Percentiles rank a stretch among this genome's conserved stretches.
Conservation (phyloP, 2,329 filamentous ascomycete genomes). For the Aureobasidium subglaciale region DNA sequence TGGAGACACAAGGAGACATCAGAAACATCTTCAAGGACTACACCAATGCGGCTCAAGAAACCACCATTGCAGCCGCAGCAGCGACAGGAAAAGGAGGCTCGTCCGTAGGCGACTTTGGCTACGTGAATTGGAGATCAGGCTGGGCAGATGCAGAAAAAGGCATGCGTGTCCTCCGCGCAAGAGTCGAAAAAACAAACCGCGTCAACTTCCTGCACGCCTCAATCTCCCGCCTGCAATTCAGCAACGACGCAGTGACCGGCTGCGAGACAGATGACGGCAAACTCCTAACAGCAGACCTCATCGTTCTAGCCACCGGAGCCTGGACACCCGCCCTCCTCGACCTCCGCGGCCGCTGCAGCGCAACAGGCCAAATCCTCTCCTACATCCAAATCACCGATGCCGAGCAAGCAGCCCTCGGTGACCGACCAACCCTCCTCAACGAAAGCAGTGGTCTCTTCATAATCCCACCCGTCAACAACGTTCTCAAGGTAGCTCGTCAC, state of each 20-base stretch:
- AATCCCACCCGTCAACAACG: conserved; percentile 53
- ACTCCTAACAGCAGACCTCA: conserved; percentile 58
- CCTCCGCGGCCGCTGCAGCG: conserved; percentile 65
- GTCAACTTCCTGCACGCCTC: conserved; percentile 46
- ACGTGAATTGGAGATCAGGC: conserved; percentile 65
- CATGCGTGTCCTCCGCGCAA: conserved; percentile 56
- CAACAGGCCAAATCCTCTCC: conserved; percentile 74
- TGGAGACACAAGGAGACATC: conserved; percentile 34
- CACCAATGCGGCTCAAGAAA: neutral
- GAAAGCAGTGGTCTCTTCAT: conserved; percentile 65
- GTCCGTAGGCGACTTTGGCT: conserved; percentile 41
- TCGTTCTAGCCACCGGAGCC: conserved; percentile 76
- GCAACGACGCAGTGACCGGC: conserved; percentile 43
- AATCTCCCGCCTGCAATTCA: conserved; percentile 36
- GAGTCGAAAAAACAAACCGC: conserved; percentile 48
- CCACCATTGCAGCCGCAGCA: neutral
- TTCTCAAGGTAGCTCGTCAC: conserved; percentile 45
- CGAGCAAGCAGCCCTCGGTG: conserved; percentile 59
- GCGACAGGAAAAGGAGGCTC: conserved; percentile 27
- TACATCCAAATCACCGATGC: conserved; percentile 67
- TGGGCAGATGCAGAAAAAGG: conserved; percentile 72
- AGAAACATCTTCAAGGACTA: conserved; percentile 30
- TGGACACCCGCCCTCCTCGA: conserved; percentile 78
- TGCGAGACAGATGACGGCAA: conserved; percentile 46
- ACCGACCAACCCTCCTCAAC: conserved; percentile 67